phyloP scores from a whole-genome alignment of 306 rosid species.

The Cucumis hystrix region DNA sequence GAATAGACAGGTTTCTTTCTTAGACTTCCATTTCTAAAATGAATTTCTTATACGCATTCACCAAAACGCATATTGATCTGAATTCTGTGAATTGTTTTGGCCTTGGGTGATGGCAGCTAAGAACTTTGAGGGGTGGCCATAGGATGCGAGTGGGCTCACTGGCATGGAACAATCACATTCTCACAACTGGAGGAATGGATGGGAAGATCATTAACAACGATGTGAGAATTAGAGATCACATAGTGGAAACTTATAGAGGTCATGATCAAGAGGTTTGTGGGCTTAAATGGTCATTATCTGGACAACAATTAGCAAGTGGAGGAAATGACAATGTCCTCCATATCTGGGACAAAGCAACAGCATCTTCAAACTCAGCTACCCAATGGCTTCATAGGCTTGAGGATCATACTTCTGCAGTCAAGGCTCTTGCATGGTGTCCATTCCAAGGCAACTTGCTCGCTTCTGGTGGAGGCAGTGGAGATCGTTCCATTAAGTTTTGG shows the following conservation, averaged over 20 bases:
- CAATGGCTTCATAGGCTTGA: conserved; percentile 70
- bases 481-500: conserved; percentile 64
- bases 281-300: conserved; percentile 67
- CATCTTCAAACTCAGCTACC: conserved; percentile 40
- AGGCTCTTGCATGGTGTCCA: conserved; percentile 85
- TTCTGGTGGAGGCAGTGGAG: conserved; percentile 64
- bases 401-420: conserved; percentile 60
- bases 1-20: conserved; percentile 25
- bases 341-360: conserved; percentile 55
- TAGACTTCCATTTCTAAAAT: neutral
- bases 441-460: conserved; percentile 60
- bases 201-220: conserved; percentile 51
- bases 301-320: conserved; percentile 67
- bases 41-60: neutral
- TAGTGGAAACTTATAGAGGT: conserved; percentile 57
- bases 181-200: conserved; percentile 77
- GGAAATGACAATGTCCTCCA: conserved; percentile 65
- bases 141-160: conserved; percentile 51
- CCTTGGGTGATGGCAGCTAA: conserved; percentile 31
- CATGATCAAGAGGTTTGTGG: conserved; percentile 71
- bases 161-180: conserved; percentile 66
- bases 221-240: conserved; percentile 55
- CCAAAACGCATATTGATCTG: too few relatives aligned
- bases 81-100: neutral
- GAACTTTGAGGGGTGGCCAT: conserved; percentile 52